Conservation (phyloP, 208 protist genomes). For the Trypanosoma theileri region DNA sequence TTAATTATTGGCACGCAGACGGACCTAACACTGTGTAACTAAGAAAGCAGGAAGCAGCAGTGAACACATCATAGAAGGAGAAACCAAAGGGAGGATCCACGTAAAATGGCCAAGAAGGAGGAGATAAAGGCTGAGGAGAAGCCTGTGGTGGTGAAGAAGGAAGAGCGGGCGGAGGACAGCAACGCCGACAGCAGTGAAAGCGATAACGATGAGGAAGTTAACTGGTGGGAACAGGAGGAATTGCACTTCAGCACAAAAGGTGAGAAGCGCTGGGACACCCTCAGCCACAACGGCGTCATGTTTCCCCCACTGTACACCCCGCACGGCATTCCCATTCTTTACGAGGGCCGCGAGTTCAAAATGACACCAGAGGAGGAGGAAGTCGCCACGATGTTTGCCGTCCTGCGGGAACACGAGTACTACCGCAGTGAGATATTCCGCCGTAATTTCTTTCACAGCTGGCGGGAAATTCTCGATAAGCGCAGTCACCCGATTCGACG, state of each 20-base stretch:
- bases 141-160: conserved; percentile 16
- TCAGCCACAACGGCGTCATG: conserved; percentile 96
- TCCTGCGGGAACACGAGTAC: conserved; percentile 94
- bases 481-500: conserved; percentile 90
- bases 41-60: not conserved
- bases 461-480: conserved; percentile 87
- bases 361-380: conserved; percentile 97
- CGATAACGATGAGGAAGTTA: conserved; percentile 49
- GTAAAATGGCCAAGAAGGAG: not conserved
- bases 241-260: conserved; percentile 62
- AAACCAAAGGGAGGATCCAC: not conserved
- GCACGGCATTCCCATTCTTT: conserved; percentile 95
- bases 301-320: conserved; percentile 97
- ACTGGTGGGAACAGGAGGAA: conserved; percentile 90
- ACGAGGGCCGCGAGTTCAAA: conserved; percentile 91
- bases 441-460: conserved; percentile 98
- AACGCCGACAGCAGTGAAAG: conserved; percentile 36
- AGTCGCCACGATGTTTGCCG: conserved; percentile 98
- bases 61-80: not conserved
- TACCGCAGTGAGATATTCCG: conserved; percentile 95
- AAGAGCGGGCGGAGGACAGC: conserved; percentile 33
- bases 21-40: not conserved
- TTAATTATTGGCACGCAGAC: conserved; percentile 16
- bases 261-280: conserved; percentile 93
- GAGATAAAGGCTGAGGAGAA: not conserved